Evolutionary conservation across 495 filamentous ascomycete genomes (phyloP).

Genomic region (Hypoxylon fragiforme): DNA sequence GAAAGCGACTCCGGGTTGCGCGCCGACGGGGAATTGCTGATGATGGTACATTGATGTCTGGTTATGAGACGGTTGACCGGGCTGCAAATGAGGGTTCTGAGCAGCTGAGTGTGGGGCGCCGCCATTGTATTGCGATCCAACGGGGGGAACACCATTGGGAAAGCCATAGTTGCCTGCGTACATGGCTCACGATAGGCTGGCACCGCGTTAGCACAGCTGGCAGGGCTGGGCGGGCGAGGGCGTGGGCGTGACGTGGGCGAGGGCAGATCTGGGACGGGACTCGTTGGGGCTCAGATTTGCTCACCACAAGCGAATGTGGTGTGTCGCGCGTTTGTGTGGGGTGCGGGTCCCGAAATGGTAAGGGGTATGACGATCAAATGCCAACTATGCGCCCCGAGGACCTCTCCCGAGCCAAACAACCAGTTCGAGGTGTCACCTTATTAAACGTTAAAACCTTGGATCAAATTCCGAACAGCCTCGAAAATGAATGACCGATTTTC

Average conservation of each 20-base stretch:
- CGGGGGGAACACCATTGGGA: constrained; percentile 50
- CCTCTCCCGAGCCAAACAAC: constrained; percentile 27
- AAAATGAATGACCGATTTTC: no score
- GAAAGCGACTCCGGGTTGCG: constrained; percentile 45
- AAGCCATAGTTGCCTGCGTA: constrained; percentile 54
- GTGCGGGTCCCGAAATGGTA: constrained; percentile 37
- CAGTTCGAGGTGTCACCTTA: constrained; percentile 29
- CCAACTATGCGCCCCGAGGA: constrained; percentile 31
- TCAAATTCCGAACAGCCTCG: constrained; percentile 9
- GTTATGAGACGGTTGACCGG: constrained; percentile 45
- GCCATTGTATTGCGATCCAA: constrained; percentile 49
- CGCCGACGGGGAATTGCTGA: constrained; percentile 52
- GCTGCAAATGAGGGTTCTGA: constrained; percentile 53
- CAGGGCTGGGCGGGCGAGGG: constrained; percentile 41
- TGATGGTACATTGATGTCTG: constrained; percentile 45
- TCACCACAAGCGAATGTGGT: constrained; percentile 36
- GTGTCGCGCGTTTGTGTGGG: constrained; percentile 42
- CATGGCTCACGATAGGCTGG: constrained; percentile 49
- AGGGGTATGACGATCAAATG: constrained; percentile 39
- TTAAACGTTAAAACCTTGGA: constrained; percentile 26
- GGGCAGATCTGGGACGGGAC: constrained; percentile 41
- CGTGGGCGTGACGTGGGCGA: constrained; percentile 30
- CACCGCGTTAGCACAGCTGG: constrained; percentile 40
- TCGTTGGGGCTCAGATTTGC: constrained; percentile 41
- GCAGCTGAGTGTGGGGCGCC: constrained; percentile 47